phyloP scores from a whole-genome alignment of 2,329 filamentous ascomycete genomes.

The Diaporthe sp. region DNA sequence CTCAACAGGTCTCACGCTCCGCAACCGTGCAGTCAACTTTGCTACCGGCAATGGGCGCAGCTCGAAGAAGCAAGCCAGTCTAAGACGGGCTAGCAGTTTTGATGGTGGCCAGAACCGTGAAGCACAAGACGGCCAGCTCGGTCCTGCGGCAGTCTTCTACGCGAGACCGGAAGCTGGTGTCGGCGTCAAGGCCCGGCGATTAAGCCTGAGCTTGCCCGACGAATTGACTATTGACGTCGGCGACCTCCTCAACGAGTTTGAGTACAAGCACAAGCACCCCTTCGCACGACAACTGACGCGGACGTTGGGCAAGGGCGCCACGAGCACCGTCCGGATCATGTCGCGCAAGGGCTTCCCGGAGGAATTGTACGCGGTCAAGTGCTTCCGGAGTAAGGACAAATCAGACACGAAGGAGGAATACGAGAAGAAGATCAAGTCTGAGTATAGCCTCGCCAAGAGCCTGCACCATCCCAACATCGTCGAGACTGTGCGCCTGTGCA shows the following conservation, averaged over 20 bases:
- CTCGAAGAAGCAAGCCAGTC: conserved; percentile 46
- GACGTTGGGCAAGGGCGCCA: conserved; percentile 85
- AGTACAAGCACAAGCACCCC: conserved; percentile 71
- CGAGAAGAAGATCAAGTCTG: conserved; percentile 90
- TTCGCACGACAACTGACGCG: conserved; percentile 81
- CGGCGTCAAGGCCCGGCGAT: conserved; percentile 82
- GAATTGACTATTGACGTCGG: conserved; percentile 80
- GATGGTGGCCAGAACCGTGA: conserved; percentile 52
- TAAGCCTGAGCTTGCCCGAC: conserved; percentile 81
- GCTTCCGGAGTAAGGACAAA: conserved; percentile 81
- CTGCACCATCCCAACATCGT: conserved; percentile 90
- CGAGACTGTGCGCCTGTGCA: conserved; percentile 82
- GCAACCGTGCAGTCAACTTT: conserved; percentile 64
- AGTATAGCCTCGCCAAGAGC: conserved; percentile 89
- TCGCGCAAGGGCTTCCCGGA: conserved; percentile 73
- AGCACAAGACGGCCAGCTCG: conserved; percentile 45
- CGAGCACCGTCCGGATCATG: conserved; percentile 87
- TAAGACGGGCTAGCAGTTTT: conserved; percentile 64
- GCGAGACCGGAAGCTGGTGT: conserved; percentile 76
- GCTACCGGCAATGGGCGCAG: conserved; percentile 49
- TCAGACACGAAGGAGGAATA: conserved; percentile 82
- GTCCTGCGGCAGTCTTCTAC: conserved; percentile 49
- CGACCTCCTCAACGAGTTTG: conserved; percentile 78
- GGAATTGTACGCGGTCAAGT: conserved; percentile 87
- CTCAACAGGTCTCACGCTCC: conserved; percentile 65